phyloP scores from a whole-genome alignment of 1,284 basidiomycete species.

The Malassezia vespertilionis region DNA sequence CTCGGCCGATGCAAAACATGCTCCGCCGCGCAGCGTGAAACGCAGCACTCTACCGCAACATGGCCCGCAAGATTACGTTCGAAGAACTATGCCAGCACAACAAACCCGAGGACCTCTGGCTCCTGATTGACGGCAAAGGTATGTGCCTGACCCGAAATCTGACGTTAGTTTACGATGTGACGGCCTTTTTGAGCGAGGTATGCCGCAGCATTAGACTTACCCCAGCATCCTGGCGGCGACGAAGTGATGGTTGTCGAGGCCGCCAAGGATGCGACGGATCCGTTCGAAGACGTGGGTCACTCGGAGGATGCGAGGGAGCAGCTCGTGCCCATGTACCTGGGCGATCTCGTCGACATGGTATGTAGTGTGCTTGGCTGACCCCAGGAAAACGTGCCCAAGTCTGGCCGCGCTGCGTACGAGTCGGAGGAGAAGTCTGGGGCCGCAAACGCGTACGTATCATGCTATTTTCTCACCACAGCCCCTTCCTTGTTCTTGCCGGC shows the following conservation, averaged over 20 bases:
- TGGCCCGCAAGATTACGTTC: conserved; percentile 28
- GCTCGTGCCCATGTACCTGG: conserved; percentile 54
- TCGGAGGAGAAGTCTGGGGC: conserved; percentile 3
- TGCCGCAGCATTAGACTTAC: conserved; percentile 26
- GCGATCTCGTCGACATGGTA: conserved; percentile 52
- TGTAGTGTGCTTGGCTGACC: conserved; percentile 10
- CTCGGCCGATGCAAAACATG: conserved; percentile 12
- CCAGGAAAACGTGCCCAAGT: conserved; percentile 13
- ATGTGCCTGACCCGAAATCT: conserved; percentile 8
- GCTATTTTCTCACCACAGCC: conserved; percentile 2
- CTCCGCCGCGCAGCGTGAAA: background rate
- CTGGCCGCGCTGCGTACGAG: background rate
- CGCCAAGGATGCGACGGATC: conserved; percentile 90
- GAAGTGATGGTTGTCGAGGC: conserved; percentile 89
- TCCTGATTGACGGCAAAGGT: conserved; percentile 45
- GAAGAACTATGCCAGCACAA: conserved; percentile 41
- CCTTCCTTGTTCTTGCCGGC: conserved; percentile 9
- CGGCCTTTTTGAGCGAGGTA: conserved; percentile 93
- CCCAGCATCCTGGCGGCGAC: conserved; percentile 78
- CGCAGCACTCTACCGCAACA: background rate
- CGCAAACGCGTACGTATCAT: conserved; percentile 10
- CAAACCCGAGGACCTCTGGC: conserved; percentile 41
- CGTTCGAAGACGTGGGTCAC: conserved; percentile 98
- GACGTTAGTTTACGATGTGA: conserved; percentile 73
- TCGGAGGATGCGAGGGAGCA: conserved; percentile 93